Percentiles rank a stretch among this genome's conserved stretches.
phyloP scores from a whole-genome alignment of 345 rosid species.

The Gossypium rotundifolium region DNA sequence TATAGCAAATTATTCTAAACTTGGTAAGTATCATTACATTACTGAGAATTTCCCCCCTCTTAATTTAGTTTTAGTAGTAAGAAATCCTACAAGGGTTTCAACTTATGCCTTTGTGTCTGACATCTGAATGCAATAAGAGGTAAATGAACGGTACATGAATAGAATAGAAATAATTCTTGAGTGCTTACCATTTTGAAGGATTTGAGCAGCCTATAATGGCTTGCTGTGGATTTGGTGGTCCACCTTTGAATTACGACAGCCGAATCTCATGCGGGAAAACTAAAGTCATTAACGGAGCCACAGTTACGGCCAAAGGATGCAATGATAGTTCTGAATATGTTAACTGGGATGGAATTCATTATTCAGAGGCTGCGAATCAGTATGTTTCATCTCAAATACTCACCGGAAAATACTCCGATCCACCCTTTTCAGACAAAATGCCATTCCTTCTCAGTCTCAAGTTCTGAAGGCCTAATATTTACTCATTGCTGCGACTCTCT shows the following conservation, averaged over 20 bases:
- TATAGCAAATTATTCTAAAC: constrained; percentile 62
- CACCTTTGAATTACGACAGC: constrained; percentile 73
- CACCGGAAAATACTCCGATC: constrained; percentile 80
- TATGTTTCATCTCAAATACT: constrained; percentile 68
- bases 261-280: constrained; percentile 75
- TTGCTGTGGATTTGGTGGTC: constrained; percentile 93
- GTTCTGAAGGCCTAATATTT: constrained; percentile 36
- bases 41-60: not conserved
- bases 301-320: constrained; percentile 65
- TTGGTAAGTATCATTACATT: constrained; percentile 41
- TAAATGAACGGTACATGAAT: not conserved
- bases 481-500: constrained; percentile 8
- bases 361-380: constrained; percentile 83
- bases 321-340: constrained; percentile 74
- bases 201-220: constrained; percentile 86
- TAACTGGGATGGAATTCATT: constrained; percentile 96
- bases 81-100: not conserved
- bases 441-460: constrained; percentile 71
- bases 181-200: constrained; percentile 40
- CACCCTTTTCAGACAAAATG: constrained; percentile 76
- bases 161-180: not conserved
- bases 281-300: constrained; percentile 57
- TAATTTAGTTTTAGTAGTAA: not conserved
- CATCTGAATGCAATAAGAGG: not conserved
- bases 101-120: not conserved